Evolutionary conservation across 352 stramenopile genomes (phyloP), one percentile per base, ranked within the genome.

Genomic region (Phytopythium oedochilum): DNA sequence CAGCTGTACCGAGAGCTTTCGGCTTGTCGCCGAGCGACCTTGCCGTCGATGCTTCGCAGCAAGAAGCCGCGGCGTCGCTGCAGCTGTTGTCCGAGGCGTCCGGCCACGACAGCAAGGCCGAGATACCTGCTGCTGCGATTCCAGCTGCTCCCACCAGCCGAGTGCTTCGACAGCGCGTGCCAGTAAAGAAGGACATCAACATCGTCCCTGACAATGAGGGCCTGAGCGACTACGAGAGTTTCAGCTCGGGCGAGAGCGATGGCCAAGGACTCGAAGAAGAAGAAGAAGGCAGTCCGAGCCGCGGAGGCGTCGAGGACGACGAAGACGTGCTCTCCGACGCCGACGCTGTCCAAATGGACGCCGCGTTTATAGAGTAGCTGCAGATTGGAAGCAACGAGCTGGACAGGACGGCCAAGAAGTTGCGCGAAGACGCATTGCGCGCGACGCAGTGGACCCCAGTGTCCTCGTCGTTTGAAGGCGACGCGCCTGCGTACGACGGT

Each of bases 401-500:
- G 5, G 29, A 32, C 29, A 32, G 5, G 9, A 32, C 5, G 5
- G 9, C 29, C 5, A 32, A 32, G 29, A 32, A 32, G 29, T 5
- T 9, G 5, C 29, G 29, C 29, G 29, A 32, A 9, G 9, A 32
- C 5, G 9, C 29, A 9, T 32, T 32, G 29, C 29, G 29, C 29
- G 29, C 5, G 29, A 32, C 9, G 29, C 5, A 32, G 9, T 32
- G 29, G 29, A 32, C 29, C 5, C 29, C 29, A 10, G 29, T 32
- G 5, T 32, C 29, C 29, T 92, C 28, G 91, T 73, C 70, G 50
- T 40, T 22, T 23, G 25, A 63, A 32, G 49, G 20, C n/a, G 53
- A n/a, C 39, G 52, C 38, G 34, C 39, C 36, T 20, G 53, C 44
- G 49, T 28, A 11, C 18, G 15, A 26, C 11, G n/a, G 31, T 29